These are phyloP conservation scores for Arxiozyma slooffiae DNA, from an alignment of 1,139 yeast genomes.

Conservation along the genomic window DNA sequence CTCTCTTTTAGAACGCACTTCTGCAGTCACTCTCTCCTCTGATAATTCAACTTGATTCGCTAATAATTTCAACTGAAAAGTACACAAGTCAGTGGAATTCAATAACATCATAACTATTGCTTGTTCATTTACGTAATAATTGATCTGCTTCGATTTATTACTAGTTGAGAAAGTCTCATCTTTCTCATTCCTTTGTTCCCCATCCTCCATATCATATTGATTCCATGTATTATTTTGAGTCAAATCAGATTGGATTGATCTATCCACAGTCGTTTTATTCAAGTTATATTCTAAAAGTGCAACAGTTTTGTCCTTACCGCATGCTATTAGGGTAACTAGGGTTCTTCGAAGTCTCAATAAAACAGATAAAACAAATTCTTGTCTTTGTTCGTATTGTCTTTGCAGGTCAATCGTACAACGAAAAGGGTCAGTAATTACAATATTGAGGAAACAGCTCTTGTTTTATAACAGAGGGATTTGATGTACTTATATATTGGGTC, in stretches of 20 bases:
- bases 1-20: constrained; percentile 1
- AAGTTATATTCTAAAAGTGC: constrained; percentile 36
- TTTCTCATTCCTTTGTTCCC: constrained; percentile 30
- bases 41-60: constrained; percentile 11
- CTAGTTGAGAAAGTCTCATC: constrained; percentile 15
- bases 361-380: constrained; percentile 16
- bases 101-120: constrained; percentile 7
- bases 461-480: constrained; percentile 21
- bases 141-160: constrained; percentile 11
- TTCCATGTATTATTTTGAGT: constrained; percentile 24
- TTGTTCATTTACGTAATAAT: constrained; percentile 10
- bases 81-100: constrained; percentile 12
- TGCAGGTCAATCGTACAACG: constrained; percentile 25
- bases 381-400: constrained; percentile 27
- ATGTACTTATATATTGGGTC: constrained; percentile 11
- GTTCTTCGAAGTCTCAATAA: constrained; percentile 21
- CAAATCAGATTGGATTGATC: constrained; percentile 27
- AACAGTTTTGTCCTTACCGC: constrained; percentile 27
- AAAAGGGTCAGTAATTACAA: constrained; percentile 16
- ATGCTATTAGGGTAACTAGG: constrained; percentile 15
- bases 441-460: constrained; percentile 26
- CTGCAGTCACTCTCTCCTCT: background rate
- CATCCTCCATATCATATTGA: constrained; percentile 26
- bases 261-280: constrained; percentile 26
- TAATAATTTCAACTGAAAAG: constrained; percentile 17